A percentile compares a stretch with the other conserved stretches of the same genome.
Conservation (phyloP, 1,284 basidiomycete species). For the Vanrija humicola region DNA sequence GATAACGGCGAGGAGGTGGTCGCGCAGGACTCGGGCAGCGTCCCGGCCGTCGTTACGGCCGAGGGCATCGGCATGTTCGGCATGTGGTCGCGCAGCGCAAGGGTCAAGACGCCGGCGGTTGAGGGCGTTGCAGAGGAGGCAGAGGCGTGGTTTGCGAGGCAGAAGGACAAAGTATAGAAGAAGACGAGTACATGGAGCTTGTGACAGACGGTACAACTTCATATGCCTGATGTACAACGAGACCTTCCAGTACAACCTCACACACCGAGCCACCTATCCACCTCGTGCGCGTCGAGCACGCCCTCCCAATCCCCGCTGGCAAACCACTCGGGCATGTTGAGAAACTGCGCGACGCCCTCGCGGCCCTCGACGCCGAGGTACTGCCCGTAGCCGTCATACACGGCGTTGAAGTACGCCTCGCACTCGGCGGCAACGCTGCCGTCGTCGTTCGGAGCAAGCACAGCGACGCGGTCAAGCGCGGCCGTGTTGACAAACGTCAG, state of each 20-base stretch:
- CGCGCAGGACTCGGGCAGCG: neutral
- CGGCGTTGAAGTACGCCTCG: neutral
- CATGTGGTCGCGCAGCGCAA: neutral
- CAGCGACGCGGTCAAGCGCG: neutral
- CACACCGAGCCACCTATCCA: neutral
- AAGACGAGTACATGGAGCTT: neutral
- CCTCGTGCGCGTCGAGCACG: neutral
- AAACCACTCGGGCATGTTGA: neutral
- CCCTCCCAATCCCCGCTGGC: neutral
- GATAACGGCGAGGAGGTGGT: neutral
- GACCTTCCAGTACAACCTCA: no score
- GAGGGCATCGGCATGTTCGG: constrained; percentile 13
- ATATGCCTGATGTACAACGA: no score
- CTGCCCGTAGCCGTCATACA: neutral
- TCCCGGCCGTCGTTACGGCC: constrained; percentile 1
- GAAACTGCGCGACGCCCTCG: neutral
- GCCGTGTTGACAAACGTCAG: neutral
- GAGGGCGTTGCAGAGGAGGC: neutral
- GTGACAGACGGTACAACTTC: no score
- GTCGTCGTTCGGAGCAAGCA: neutral
- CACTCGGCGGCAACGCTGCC: neutral
- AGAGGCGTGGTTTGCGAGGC: constrained; percentile 8
- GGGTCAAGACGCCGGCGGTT: neutral
- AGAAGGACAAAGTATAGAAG: neutral
- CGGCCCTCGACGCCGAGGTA: neutral